Percentiles rank a stretch among this genome's conserved stretches.
phyloP scores from a whole-genome alignment of 495 filamentous ascomycete genomes.

The Neurospora sp. region DNA sequence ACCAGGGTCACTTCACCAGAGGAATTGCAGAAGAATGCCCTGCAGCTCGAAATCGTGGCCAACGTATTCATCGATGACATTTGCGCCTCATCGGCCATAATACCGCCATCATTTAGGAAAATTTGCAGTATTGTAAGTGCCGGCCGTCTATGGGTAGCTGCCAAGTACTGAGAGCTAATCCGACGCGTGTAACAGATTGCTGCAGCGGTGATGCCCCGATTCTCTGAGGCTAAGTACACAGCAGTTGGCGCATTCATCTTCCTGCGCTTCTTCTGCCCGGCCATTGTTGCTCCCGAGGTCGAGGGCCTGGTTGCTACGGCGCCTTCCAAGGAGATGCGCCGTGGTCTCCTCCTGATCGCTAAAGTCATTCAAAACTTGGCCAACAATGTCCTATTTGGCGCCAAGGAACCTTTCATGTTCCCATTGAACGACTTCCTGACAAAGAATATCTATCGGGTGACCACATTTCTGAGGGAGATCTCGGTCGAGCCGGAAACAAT shows the following conservation, averaged over 20 bases:
- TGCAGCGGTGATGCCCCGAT: slow-evolving; percentile 44
- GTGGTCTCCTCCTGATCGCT: slow-evolving; percentile 54
- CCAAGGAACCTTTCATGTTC: slow-evolving; percentile 60
- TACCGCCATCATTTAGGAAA: slow-evolving; percentile 52
- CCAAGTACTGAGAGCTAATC: background rate
- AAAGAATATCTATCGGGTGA: slow-evolving; percentile 53
- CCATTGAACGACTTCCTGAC: slow-evolving; percentile 56
- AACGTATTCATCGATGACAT: slow-evolving; percentile 61
- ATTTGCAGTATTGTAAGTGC: slow-evolving; percentile 50
- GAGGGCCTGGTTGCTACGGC: slow-evolving; percentile 48
- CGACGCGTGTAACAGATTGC: slow-evolving; percentile 35
- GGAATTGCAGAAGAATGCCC: slow-evolving; percentile 49
- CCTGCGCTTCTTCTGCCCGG: slow-evolving; percentile 58
- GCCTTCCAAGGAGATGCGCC: slow-evolving; percentile 55
- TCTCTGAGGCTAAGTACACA: slow-evolving; percentile 60
- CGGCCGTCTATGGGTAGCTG: background rate
- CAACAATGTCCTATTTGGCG: slow-evolving; percentile 61
- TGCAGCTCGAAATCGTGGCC: slow-evolving; percentile 49
- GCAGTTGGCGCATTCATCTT: slow-evolving; percentile 62
- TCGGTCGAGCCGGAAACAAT: slow-evolving; percentile 36
- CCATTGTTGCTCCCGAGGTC: slow-evolving; percentile 56
- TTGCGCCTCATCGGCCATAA: slow-evolving; percentile 44
- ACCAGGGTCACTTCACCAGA: slow-evolving; percentile 43
- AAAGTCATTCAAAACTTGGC: slow-evolving; percentile 60
- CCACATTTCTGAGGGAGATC: slow-evolving; percentile 52